Evolutionary conservation across 495 filamentous ascomycete genomes (phyloP).

Genomic region (Trichoderma reesei): DNA sequence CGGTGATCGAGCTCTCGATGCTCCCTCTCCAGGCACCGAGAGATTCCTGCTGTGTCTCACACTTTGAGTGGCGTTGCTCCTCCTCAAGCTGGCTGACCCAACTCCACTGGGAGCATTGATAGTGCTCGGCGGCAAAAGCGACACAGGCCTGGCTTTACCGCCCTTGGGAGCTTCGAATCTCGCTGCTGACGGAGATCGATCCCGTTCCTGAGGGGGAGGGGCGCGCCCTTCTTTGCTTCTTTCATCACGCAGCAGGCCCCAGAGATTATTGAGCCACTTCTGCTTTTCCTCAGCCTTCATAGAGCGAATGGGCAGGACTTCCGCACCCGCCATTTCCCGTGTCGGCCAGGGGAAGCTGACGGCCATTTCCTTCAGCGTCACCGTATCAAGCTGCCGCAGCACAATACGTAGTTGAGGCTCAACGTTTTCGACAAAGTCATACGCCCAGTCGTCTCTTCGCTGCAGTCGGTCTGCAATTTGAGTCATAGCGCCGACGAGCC

Average conservation of each 20-base stretch:
- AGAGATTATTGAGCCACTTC: constrained; percentile 23
- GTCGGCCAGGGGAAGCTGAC: constrained; percentile 29
- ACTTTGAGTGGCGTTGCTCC: constrained; percentile 4
- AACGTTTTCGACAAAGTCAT: constrained; percentile 22
- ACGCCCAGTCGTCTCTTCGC: constrained; percentile 21
- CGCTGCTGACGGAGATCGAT: neutral
- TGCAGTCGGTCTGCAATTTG: constrained; percentile 26
- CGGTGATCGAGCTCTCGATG: constrained; percentile 6
- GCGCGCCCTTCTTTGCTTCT: neutral
- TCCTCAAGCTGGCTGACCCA: neutral
- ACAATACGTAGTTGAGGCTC: constrained; percentile 28
- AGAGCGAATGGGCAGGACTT: constrained; percentile 26
- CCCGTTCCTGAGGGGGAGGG: neutral
- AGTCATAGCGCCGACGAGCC: constrained; percentile 26
- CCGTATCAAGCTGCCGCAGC: constrained; percentile 23
- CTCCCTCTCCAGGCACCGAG: constrained; percentile 11
- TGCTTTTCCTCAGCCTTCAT: constrained; percentile 27
- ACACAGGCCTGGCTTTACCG: neutral
- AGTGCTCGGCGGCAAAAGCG: neutral
- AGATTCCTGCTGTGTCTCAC: neutral
- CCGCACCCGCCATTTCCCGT: constrained; percentile 27
- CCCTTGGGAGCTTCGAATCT: constrained; percentile 10
- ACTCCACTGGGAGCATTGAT: too few relatives aligned
- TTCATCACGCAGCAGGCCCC: constrained; percentile 18
- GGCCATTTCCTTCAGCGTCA: constrained; percentile 25